phyloP scores from a whole-genome alignment of 352 stramenopile species.

The Albugo candida region DNA sequence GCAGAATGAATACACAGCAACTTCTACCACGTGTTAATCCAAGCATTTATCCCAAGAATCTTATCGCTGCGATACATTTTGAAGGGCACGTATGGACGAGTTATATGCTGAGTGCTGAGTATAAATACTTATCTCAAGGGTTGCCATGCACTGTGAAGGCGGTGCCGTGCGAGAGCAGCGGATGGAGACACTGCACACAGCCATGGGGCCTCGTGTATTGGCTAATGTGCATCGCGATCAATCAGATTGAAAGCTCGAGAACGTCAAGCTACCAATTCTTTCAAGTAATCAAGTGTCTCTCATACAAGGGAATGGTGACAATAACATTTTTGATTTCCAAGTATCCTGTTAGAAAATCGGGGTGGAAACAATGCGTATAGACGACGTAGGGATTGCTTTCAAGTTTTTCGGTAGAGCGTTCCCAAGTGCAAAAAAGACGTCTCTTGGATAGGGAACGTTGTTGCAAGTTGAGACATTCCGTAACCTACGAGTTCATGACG shows the following conservation, averaged over 20 bases:
- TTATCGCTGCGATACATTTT: slow-evolving; percentile 60
- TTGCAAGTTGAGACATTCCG: too few relatives aligned
- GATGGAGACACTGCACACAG: slow-evolving; percentile 36
- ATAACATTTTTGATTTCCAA: slow-evolving; percentile 5
- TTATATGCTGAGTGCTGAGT: slow-evolving; percentile 29
- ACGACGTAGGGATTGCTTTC: slow-evolving; percentile 44
- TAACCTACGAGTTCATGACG: too few relatives aligned
- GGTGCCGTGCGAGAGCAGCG: slow-evolving; percentile 69
- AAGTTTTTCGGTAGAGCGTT: too few relatives aligned
- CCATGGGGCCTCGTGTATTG: slow-evolving; percentile 33
- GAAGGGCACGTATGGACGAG: slow-evolving; percentile 28
- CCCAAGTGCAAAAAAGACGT: too few relatives aligned
- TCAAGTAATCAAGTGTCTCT: slow-evolving; percentile 46
- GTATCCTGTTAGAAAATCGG: slow-evolving; percentile 32
- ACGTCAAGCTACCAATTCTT: slow-evolving; percentile 54
- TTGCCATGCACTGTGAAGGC: slow-evolving; percentile 39
- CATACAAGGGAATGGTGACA: slow-evolving; percentile 23
- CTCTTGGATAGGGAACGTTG: too few relatives aligned
- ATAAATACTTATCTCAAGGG: slow-evolving; percentile 22
- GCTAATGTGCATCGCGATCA: slow-evolving; percentile 35
- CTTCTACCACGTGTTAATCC: background rate
- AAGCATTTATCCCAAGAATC: slow-evolving; percentile 44
- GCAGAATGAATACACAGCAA: too few relatives aligned
- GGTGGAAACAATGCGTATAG: slow-evolving; percentile 27
- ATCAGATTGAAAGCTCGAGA: slow-evolving; percentile 33